phyloP scores from a whole-genome alignment of 2,329 filamentous ascomycete species.

The Corynespora cassiicola region DNA sequence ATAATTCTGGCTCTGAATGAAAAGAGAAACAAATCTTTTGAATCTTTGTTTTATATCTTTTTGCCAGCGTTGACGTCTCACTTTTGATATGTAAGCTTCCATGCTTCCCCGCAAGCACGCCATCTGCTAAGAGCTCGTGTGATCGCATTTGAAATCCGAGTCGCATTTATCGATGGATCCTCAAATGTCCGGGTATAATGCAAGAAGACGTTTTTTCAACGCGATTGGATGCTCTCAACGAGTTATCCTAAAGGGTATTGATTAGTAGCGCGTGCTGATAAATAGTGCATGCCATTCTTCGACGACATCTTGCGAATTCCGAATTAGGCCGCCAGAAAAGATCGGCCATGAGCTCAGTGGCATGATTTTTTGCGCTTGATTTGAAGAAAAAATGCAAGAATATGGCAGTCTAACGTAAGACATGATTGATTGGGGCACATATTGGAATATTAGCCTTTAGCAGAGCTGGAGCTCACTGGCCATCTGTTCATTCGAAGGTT shows the following conservation, averaged over 20 bases:
- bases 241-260: too few relatives aligned
- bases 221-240: conserved; percentile 5
- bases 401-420: too few relatives aligned
- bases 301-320: neutral
- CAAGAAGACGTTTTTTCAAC: neutral
- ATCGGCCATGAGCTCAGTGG: too few relatives aligned
- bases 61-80: conserved; percentile 4
- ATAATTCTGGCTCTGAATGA: too few relatives aligned
- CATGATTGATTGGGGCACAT: too few relatives aligned
- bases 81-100: conserved; percentile 29
- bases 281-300: neutral
- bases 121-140: conserved; percentile 23
- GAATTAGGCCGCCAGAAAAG: too few relatives aligned
- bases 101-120: conserved; percentile 42
- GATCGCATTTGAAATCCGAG: conserved; percentile 25
- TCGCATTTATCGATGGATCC: conserved; percentile 6
- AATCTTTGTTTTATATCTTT: conserved; percentile 15
- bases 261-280: conserved; percentile 4
- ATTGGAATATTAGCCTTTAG: too few relatives aligned
- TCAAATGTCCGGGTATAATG: neutral
- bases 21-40: too few relatives aligned
- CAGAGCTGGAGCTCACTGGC: too few relatives aligned
- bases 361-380: too few relatives aligned
- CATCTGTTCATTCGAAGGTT: too few relatives aligned
- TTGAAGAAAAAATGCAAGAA: too few relatives aligned